A percentile compares a stretch with the other conserved stretches of the same genome.
Conservation (phyloP, 495 filamentous ascomycete species). For the Penicillium lagena region DNA sequence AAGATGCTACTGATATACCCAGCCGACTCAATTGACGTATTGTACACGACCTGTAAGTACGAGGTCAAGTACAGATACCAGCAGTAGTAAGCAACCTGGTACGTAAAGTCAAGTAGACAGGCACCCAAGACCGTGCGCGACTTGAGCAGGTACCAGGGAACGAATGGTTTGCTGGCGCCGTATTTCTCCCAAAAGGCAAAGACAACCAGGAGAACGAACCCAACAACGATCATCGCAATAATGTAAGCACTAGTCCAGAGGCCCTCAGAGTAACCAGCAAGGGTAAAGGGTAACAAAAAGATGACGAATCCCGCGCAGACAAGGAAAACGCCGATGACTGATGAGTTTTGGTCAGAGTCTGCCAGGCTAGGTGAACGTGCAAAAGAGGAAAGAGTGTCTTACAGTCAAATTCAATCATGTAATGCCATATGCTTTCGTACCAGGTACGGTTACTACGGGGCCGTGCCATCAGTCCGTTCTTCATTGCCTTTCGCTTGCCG, state of each 20-base stretch:
- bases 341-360: neutral
- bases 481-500: slow-evolving; percentile 49
- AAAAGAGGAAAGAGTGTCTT: slow-evolving; percentile 4
- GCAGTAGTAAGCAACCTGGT: slow-evolving; percentile 49
- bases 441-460: slow-evolving; percentile 31
- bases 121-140: slow-evolving; percentile 58
- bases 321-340: slow-evolving; percentile 47
- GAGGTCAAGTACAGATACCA: slow-evolving; percentile 59
- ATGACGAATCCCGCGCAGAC: slow-evolving; percentile 48
- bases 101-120: slow-evolving; percentile 42
- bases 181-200: slow-evolving; percentile 51
- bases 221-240: slow-evolving; percentile 50
- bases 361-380: neutral
- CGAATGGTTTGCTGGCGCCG: slow-evolving; percentile 45
- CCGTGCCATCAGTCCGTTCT: slow-evolving; percentile 19
- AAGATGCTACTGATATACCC: slow-evolving; percentile 49
- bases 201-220: slow-evolving; percentile 41
- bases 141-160: slow-evolving; percentile 46
- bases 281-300: slow-evolving; percentile 53
- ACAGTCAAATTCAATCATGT: slow-evolving; percentile 51
- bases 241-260: slow-evolving; percentile 43
- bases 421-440: slow-evolving; percentile 36
- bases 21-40: slow-evolving; percentile 44
- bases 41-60: slow-evolving; percentile 68
- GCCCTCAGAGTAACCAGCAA: slow-evolving; percentile 33